phyloP scores from a whole-genome alignment of 805 yeast genomes.

The Candida awuae region DNA sequence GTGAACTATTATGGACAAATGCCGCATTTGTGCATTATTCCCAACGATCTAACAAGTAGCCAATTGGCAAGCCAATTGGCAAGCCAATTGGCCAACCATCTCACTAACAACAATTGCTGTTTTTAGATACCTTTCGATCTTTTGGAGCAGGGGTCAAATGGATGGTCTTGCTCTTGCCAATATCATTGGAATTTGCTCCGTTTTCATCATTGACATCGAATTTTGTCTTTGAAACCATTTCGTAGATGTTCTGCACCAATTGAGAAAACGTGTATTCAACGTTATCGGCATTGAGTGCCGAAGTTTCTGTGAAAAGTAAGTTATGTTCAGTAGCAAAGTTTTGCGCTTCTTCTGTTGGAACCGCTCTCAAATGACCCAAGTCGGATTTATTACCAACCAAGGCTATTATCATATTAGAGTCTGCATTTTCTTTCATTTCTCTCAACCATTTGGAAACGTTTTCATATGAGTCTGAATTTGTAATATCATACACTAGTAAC shows the following conservation, averaged over 20 bases:
- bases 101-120: conserved; percentile 66
- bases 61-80: too few relatives aligned
- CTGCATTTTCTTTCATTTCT: conserved; percentile 85
- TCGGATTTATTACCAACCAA: conserved; percentile 90
- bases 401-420: conserved; percentile 91
- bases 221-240: conserved; percentile 89
- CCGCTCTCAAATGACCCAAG: conserved; percentile 86
- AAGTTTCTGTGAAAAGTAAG: conserved; percentile 89
- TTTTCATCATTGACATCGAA: conserved; percentile 74
- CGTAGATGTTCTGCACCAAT: conserved; percentile 85
- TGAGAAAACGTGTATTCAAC: conserved; percentile 94
- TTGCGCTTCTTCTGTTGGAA: conserved; percentile 95
- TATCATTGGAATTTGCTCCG: conserved; percentile 25
- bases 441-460: conserved; percentile 83
- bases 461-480: conserved; percentile 82
- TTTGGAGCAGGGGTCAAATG: conserved; percentile 90
- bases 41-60: too few relatives aligned
- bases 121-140: conserved; percentile 54
- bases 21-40: too few relatives aligned
- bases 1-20: too few relatives aligned
- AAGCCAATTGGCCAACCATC: too few relatives aligned
- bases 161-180: conserved; percentile 79
- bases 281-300: conserved; percentile 89
- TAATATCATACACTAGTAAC: conserved; percentile 86
- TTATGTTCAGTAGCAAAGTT: conserved; percentile 90